A percentile compares a stretch with the other conserved stretches of the same genome.
Evolutionary conservation across 805 yeast species (phyloP).

Genomic region (Pichia exigua): DNA sequence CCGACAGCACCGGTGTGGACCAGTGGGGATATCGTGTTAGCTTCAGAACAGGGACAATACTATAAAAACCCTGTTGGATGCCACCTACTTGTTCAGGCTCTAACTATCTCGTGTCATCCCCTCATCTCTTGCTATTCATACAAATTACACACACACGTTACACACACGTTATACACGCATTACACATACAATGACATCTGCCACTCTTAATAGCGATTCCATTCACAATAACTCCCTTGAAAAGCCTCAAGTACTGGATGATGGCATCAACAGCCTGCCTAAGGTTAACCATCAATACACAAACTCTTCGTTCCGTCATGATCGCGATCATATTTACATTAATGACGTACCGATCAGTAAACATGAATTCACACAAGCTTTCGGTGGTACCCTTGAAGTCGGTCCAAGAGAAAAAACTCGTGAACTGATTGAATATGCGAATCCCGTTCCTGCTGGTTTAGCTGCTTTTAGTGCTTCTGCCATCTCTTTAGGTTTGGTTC

Average conservation of each 20-base stretch:
- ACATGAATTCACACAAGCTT: conserved; percentile 52
- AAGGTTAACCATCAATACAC: conserved; percentile 6
- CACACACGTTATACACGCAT: too few relatives aligned
- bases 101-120: background rate
- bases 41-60: too few relatives aligned
- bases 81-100: background rate
- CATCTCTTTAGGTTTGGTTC: conserved; percentile 39
- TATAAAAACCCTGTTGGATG: background rate
- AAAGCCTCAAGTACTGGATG: background rate
- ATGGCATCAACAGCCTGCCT: conserved; percentile 1
- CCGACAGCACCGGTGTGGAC: background rate
- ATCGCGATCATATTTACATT: conserved; percentile 34
- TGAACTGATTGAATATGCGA: conserved; percentile 26
- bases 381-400: conserved; percentile 49
- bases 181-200: background rate
- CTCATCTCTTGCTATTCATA: background rate
- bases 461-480: conserved; percentile 41
- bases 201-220: background rate
- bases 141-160: background rate
- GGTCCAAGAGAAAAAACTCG: conserved; percentile 29
- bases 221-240: background rate
- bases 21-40: too few relatives aligned
- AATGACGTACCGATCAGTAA: conserved; percentile 38
- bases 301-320: conserved; percentile 29
- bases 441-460: conserved; percentile 50